These are phyloP conservation scores for Euphorbia tirucalli DNA, from an alignment of 345 rosid genomes.

Conservation along the genomic window DNA sequence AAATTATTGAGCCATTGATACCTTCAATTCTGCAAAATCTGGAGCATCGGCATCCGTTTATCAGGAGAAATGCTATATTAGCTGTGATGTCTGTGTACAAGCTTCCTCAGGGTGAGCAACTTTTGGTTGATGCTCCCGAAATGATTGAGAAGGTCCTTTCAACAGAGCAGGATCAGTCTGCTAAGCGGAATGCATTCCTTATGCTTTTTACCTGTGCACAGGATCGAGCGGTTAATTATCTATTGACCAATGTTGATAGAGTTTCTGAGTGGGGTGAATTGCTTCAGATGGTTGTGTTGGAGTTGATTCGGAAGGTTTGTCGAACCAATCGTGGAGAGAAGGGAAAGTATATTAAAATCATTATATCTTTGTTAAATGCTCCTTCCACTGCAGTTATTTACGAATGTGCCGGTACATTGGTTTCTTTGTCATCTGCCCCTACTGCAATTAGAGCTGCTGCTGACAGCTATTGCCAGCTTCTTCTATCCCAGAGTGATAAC, in stretches of 20 bases:
- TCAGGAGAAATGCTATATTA: conserved; percentile 66
- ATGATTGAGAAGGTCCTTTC: conserved; percentile 68
- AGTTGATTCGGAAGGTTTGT: conserved; percentile 70
- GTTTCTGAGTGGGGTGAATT: conserved; percentile 71
- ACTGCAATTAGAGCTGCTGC: conserved; percentile 86
- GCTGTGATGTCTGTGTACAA: conserved; percentile 72
- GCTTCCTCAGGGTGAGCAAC: conserved; percentile 74
- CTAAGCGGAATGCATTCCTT: conserved; percentile 75
- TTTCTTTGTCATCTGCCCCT: conserved; percentile 86
- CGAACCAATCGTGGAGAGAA: conserved; percentile 60
- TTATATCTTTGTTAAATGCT: conserved; percentile 67
- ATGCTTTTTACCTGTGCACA: conserved; percentile 77
- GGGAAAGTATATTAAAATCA: conserved; percentile 71
- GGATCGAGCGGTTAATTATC: conserved; percentile 60
- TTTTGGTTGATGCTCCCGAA: conserved; percentile 72
- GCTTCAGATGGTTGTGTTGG: conserved; percentile 76
- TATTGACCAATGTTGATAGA: conserved; percentile 62
- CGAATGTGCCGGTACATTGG: conserved; percentile 78
- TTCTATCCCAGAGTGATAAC: conserved; percentile 84
- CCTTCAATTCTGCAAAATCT: conserved; percentile 69
- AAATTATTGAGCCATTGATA: conserved; percentile 66
- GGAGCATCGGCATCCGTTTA: conserved; percentile 72
- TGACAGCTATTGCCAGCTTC: conserved; percentile 77
- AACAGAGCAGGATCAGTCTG: conserved; percentile 68
- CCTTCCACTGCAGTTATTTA: conserved; percentile 69